Evolutionary conservation across 768 basidiomycete species (phyloP), one percentile per base, ranked within the genome.

Genomic region (Asterophora parasitica): DNA sequence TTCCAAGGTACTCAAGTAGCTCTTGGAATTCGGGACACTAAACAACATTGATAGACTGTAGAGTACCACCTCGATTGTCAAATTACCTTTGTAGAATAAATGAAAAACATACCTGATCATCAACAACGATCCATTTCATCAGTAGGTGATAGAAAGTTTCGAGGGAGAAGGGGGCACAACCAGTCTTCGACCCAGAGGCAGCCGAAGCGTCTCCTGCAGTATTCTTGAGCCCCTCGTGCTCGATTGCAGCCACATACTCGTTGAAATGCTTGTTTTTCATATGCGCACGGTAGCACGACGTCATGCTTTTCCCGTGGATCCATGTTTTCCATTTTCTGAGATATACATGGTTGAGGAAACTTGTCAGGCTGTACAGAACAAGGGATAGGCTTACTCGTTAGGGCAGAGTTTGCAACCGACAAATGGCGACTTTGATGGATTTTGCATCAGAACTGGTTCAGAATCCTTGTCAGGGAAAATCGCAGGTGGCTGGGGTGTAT

Each of bases 1-100:
- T 39, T 5, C 63, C 55, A n/a, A 67, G 28, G 35, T 63, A 68
- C 0, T 65, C 44, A 0, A 67, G 48, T 13, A 70, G 59, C 0
- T 64, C 59, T 0, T 65, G 57, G 31, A 74, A 60, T 46, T 66
- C 65, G 1, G 49, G 54, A 34, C 52, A 56, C 15, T 73, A 69
- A 10, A 73, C 58, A 37, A 74, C 58, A 60, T 68, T 63, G 0
- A 72, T 46, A 6, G 71, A 64, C 71, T 73, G 40, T 7, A 15
- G 26, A 30, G 7, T 31, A 34, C 16, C 23, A 23, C 23, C 23
- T 23, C 23, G 6, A 23, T 23, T 23, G 23, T 6, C 23, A 23
- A 23, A 23, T 23, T 23, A 23, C 23, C 6, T 3, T 23, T 23
- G 23, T 23, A 23, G 23, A 23, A 23, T 3, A 23, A 23, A 23